phyloP scores from a whole-genome alignment of 495 filamentous ascomycete species.

The Hyaloscypha variabilis region DNA sequence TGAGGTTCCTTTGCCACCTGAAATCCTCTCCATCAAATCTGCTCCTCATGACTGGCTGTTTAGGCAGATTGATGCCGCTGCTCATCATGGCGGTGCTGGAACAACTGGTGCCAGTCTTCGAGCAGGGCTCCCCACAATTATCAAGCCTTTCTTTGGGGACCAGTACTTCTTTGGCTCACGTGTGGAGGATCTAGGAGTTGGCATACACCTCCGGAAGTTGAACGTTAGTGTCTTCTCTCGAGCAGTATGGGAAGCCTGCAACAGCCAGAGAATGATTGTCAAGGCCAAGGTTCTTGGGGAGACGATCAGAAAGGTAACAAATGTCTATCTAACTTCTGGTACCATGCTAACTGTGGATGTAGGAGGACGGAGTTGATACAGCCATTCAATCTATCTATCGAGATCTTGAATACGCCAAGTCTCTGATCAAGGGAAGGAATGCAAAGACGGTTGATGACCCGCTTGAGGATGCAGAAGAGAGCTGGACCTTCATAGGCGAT shows the following conservation, averaged over 20 bases:
- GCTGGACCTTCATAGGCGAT: constrained; percentile 76
- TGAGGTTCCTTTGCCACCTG: constrained; percentile 75
- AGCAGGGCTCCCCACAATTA: constrained; percentile 90
- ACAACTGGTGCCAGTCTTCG: constrained; percentile 94
- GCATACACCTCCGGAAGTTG: constrained; percentile 85
- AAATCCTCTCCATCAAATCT: constrained; percentile 85
- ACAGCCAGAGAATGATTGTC: constrained; percentile 84
- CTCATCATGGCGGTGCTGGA: constrained; percentile 92
- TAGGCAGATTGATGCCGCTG: constrained; percentile 88
- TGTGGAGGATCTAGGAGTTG: constrained; percentile 90
- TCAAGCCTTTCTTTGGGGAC: constrained; percentile 97
- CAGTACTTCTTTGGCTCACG: constrained; percentile 94
- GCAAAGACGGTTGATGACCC: constrained; percentile 49
- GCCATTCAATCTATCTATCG: constrained; percentile 94
- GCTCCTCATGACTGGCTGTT: constrained; percentile 99
- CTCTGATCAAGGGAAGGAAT: constrained; percentile 67
- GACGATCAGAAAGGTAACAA: constrained; percentile 80
- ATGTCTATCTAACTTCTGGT: not conserved
- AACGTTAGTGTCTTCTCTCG: constrained; percentile 80
- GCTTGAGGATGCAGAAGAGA: constrained; percentile 63
- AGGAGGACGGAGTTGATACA: constrained; percentile 88
- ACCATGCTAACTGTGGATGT: constrained; percentile 27
- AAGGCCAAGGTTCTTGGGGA: constrained; percentile 82
- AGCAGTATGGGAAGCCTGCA: constrained; percentile 90
- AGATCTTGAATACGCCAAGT: constrained; percentile 94